Evolutionary conservation across 768 basidiomycete genomes (phyloP), one percentile per base, ranked within the genome.

Genomic region (Tricholoma terreum): DNA sequence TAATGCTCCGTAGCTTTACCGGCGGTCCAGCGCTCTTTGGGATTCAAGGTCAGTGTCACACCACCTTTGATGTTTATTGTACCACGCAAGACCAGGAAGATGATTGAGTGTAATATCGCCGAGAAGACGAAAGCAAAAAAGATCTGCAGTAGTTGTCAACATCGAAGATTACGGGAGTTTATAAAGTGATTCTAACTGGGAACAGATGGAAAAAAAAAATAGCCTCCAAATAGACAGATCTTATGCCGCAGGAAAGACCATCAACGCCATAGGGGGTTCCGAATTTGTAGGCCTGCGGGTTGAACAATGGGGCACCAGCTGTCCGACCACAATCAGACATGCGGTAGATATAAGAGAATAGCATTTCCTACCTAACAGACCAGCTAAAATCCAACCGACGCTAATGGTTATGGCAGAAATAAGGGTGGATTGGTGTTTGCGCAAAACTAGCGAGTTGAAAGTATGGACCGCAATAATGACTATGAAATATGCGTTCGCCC

Each of bases 391-490:
- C 88, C 89, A 90, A 48, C 89, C 88, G 42, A 80, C 40, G 12
- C 63, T 50, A 19, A 83, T 78, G 9, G 73, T 68, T 3, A 68
- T 66, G 1, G 70, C 66, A 57, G 78, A 83, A 30, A 82, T 70
- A 68, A 82, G 74, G 12, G 69, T 64, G 7, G 83, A 79, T 58
- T 84, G 82, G 34, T 79, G 79, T 58, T 75, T 74, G 43, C 76
- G 77, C 54, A 90, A 71, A 12, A 86, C 83, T 36, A 90, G 74
- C 14, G 87, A 83, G 60, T 76, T 80, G 74, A 89, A 87, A 0
- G 84, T 83, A 67, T 91, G 89, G 9, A 88, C 62, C 0, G 84
- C 84, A 61, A 88, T 85, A 5, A 78, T 75, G 9, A 80, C 75
- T 2, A 82, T 86, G 68, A 90, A 92, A 71, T 81, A 89, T 15